Conservation (phyloP, 2,329 filamentous ascomycete species). For the Pseudogymnoascus sp. region DNA sequence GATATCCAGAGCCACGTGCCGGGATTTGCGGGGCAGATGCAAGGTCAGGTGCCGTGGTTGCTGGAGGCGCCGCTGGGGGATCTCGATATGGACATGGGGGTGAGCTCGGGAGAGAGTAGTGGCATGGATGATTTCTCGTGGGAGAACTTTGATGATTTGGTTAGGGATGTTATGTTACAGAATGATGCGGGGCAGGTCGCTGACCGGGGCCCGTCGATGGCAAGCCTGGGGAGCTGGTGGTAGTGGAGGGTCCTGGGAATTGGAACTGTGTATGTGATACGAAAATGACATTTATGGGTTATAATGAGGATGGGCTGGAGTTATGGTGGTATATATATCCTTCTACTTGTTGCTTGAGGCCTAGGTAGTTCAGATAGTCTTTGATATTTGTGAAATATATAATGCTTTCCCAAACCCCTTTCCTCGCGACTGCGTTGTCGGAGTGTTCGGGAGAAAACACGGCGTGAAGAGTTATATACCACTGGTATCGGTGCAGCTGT, state of each 20-base stretch:
- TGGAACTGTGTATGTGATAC: conserved; percentile 1
- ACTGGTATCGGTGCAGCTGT: neutral
- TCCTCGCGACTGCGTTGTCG: neutral
- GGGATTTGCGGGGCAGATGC: neutral
- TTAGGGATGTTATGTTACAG: conserved; percentile 26
- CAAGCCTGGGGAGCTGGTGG: conserved; percentile 24
- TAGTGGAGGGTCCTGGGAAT: conserved; percentile 8
- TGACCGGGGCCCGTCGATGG: conserved; percentile 17
- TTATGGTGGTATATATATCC: neutral
- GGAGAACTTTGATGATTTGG: conserved; percentile 30
- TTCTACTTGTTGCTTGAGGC: neutral
- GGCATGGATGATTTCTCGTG: conserved; percentile 24
- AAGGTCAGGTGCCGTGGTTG: conserved; percentile 16
- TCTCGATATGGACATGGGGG: conserved; percentile 24
- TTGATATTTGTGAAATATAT: neutral
- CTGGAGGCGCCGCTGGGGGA: conserved; percentile 22
- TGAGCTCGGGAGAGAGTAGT: conserved; percentile 8
- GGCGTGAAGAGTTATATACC: neutral
- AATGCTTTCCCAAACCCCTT: neutral
- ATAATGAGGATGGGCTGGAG: neutral
- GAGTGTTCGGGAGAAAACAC: neutral
- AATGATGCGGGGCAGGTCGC: conserved; percentile 13
- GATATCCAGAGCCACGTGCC: neutral
- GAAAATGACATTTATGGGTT: neutral
- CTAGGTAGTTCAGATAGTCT: neutral